Evolutionary conservation across 2,329 filamentous ascomycete genomes (phyloP), one percentile per base, ranked within the genome.

Genomic region (Epicoccum nigrum): DNA sequence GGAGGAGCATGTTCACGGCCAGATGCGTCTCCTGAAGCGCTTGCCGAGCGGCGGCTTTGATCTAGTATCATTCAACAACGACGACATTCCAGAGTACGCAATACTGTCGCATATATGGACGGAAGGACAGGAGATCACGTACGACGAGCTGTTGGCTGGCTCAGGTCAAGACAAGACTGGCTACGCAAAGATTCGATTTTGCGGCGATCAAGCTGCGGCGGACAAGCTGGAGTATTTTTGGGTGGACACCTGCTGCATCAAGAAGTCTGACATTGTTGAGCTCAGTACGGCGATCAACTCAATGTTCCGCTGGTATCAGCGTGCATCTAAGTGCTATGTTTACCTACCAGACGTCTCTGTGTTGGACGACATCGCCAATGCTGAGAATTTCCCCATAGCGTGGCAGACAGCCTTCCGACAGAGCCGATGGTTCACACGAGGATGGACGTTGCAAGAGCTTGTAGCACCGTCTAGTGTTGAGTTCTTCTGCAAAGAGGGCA

Each of bases 71-170:
- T 6, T 25, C 23, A 9, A 25, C 9, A 9, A 9, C 23, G 23
- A 25, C 6, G 9, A 25, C 2, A 6, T 9, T 25, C 23, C 23
- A 6, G 15, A 8, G 12, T 41, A 41, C 25, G 38, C 57, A 20
- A 63, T 64, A 25, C 59, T 64, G 25, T 62, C 59, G 25, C 59
- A 62, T 44, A 59, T 48, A 43, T 62, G 55, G 57, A 45, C 40
- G 4, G 48, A 56, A 4, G 51, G 51, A 12, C 46, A 60, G 27
- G 59, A 62, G 45, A 55, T 62, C 31, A 60, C 50, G 19, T 60
- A 57, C 25, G 31, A 52, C 27, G 57, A 62, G 27, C 45, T 61
- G 25, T 8, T 59, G 4, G 38, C 30, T 15, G 58, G 58, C 28
- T 44, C 49, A 40, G 54, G 50, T 30, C 46, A 47, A 30, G 21